Conservation (phyloP, 177 flowering plant genomes). For the Vitis hybrid region DNA sequence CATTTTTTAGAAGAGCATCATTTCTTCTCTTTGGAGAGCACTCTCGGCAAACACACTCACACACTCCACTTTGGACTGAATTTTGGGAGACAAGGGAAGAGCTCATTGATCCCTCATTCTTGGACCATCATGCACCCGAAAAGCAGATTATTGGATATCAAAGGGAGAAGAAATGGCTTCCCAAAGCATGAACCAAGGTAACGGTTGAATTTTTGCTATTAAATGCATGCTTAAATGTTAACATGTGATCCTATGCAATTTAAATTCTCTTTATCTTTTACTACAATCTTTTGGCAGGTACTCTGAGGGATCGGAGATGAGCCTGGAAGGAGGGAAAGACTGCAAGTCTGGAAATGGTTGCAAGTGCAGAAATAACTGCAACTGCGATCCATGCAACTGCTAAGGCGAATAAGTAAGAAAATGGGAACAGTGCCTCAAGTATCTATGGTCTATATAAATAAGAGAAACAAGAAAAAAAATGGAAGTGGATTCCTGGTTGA, state of each 20-base stretch:
- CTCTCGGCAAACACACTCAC: too few relatives aligned
- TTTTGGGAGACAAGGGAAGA: too few relatives aligned
- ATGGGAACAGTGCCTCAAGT: too few relatives aligned
- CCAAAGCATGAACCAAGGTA: too few relatives aligned
- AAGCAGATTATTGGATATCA: too few relatives aligned
- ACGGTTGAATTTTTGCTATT: background rate
- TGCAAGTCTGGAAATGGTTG: constrained; percentile 14
- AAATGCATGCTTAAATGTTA: background rate
- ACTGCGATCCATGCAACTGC: constrained; percentile 40
- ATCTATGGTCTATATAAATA: background rate
- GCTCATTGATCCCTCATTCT: too few relatives aligned
- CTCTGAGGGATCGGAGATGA: constrained; percentile 17
- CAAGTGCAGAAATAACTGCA: constrained; percentile 47
- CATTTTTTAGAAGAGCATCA: too few relatives aligned
- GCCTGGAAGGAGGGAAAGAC: constrained; percentile 20
- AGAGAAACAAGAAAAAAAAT: background rate
- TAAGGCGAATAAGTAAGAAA: background rate
- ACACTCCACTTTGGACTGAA: too few relatives aligned
- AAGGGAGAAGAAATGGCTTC: too few relatives aligned
- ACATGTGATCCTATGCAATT: background rate
- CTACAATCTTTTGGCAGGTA: constrained; percentile 4
- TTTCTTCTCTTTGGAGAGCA: too few relatives aligned
- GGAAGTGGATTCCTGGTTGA: too few relatives aligned
- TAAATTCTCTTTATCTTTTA: background rate
- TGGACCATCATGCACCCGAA: too few relatives aligned